Percentiles rank a stretch among this genome's conserved stretches.
These are phyloP conservation scores for Boletus coccyginus DNA, from an alignment of 768 basidiomycete species.

Conservation along the genomic window DNA sequence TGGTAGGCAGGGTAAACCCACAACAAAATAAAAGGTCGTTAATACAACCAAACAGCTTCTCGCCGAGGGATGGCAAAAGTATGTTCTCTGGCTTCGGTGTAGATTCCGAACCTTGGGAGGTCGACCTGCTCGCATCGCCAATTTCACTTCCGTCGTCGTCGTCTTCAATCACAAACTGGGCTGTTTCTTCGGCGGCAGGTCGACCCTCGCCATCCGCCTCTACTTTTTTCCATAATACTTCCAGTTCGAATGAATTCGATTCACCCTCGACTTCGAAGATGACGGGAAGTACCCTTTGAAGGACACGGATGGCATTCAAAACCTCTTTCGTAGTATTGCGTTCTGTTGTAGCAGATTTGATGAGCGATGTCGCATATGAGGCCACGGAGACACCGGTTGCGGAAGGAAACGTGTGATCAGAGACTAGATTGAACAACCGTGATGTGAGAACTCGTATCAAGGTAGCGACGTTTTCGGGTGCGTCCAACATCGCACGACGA, in stretches of 20 bases:
- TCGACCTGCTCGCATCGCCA: constrained; percentile 31
- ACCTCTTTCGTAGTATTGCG: constrained; percentile 81
- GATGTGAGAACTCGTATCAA: constrained; percentile 69
- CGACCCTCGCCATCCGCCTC: constrained; percentile 42
- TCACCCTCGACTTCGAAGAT: constrained; percentile 80
- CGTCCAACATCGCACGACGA: constrained; percentile 73
- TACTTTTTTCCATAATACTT: constrained; percentile 78
- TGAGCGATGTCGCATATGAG: constrained; percentile 68
- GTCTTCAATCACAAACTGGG: constrained; percentile 90
- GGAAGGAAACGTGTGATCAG: constrained; percentile 79
- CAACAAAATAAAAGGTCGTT: constrained; percentile 92
- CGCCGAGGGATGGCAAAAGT: constrained; percentile 73
- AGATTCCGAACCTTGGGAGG: constrained; percentile 12
- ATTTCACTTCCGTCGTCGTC: constrained; percentile 49
- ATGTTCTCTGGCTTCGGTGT: constrained; percentile 40
- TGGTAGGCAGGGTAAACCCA: constrained; percentile 84
- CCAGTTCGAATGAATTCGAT: constrained; percentile 67
- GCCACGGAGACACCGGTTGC: constrained; percentile 52
- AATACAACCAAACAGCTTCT: constrained; percentile 73
- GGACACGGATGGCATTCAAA: constrained; percentile 87
- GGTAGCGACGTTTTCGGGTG: constrained; percentile 84
- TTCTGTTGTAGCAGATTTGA: constrained; percentile 54
- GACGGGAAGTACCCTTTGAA: constrained; percentile 88
- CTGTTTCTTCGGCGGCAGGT: constrained; percentile 23
- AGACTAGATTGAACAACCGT: constrained; percentile 70